Evolutionary conservation across 371 early-diverging fungal genomes (phyloP).

Genomic region (Mortierella sp.): DNA sequence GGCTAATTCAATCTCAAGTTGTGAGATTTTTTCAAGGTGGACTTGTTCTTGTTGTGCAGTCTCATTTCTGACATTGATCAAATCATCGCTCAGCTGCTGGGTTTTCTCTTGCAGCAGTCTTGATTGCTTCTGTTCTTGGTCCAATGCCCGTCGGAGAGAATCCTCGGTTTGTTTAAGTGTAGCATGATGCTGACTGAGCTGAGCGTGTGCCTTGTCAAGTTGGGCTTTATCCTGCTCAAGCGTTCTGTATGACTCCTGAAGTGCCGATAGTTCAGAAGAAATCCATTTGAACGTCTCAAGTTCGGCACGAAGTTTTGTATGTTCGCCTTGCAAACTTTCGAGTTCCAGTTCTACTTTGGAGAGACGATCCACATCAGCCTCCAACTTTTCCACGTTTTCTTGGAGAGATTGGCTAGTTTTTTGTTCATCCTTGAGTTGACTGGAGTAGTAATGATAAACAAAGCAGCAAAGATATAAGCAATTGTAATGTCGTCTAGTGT

Average conservation of each 20-base stretch:
- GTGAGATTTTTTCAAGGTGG: slow-evolving; percentile 12
- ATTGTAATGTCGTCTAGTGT: no score
- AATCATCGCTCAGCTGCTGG: slow-evolving; percentile 8
- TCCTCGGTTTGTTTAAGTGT: slow-evolving; percentile 33
- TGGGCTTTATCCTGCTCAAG: slow-evolving; percentile 36
- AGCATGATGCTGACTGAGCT: slow-evolving; percentile 21
- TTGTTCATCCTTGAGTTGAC: slow-evolving; percentile 45
- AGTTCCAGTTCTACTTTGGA: slow-evolving; percentile 30
- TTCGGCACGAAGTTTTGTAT: slow-evolving; percentile 31
- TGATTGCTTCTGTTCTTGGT: slow-evolving; percentile 18
- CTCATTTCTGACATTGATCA: slow-evolving; percentile 19
- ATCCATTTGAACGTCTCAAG: slow-evolving; percentile 48
- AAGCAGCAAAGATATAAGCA: background rate
- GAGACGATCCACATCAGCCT: slow-evolving; percentile 33
- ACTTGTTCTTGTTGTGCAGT: slow-evolving; percentile 15
- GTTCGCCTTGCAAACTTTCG: slow-evolving; percentile 31
- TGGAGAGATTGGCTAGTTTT: slow-evolving; percentile 18
- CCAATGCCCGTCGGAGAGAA: slow-evolving; percentile 18
- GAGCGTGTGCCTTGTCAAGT: slow-evolving; percentile 39
- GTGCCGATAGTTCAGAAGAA: slow-evolving; percentile 33
- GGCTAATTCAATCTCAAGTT: slow-evolving; percentile 21
- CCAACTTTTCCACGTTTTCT: slow-evolving; percentile 26
- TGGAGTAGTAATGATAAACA: background rate
- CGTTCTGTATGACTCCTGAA: slow-evolving; percentile 24
- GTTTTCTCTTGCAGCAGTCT: slow-evolving; percentile 12